Percentiles rank a stretch among this genome's conserved stretches.
phyloP scores from a whole-genome alignment of 2,329 filamentous ascomycete species.

The Cytospora piceicola region DNA sequence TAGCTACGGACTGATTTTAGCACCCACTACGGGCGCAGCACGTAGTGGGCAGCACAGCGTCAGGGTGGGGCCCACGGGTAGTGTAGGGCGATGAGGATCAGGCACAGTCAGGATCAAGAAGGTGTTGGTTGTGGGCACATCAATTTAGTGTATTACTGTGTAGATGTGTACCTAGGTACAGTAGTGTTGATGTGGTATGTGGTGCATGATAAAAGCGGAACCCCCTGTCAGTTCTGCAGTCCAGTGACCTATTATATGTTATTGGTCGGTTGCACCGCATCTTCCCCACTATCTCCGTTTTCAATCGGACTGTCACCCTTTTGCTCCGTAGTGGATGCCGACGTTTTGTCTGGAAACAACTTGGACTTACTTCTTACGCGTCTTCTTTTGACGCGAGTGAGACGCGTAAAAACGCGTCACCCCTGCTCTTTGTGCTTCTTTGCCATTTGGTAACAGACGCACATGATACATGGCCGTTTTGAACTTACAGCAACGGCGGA shows the following conservation, averaged over 20 bases:
- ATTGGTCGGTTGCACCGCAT: background rate
- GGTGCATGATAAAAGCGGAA: no score
- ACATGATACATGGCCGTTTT: background rate
- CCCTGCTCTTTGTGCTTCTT: background rate
- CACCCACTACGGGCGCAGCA: no score
- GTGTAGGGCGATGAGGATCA: no score
- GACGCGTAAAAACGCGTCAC: conserved; percentile 34
- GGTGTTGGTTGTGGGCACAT: no score
- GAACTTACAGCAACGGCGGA: background rate
- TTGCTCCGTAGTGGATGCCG: background rate
- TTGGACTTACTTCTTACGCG: background rate
- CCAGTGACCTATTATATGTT: background rate
- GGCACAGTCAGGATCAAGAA: no score
- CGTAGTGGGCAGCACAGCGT: no score
- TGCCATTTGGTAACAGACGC: background rate
- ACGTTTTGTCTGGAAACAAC: background rate
- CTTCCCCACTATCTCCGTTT: background rate
- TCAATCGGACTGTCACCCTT: background rate
- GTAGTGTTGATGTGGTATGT: no score
- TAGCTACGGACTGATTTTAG: no score
- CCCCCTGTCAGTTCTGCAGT: background rate
- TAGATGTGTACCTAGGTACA: no score
- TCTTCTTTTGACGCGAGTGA: conserved; percentile 27
- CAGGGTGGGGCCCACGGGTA: no score
- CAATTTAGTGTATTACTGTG: no score